Conservation (phyloP, 2,329 filamentous ascomycete genomes). For the Ceratocystiopsis brevicomis region DNA sequence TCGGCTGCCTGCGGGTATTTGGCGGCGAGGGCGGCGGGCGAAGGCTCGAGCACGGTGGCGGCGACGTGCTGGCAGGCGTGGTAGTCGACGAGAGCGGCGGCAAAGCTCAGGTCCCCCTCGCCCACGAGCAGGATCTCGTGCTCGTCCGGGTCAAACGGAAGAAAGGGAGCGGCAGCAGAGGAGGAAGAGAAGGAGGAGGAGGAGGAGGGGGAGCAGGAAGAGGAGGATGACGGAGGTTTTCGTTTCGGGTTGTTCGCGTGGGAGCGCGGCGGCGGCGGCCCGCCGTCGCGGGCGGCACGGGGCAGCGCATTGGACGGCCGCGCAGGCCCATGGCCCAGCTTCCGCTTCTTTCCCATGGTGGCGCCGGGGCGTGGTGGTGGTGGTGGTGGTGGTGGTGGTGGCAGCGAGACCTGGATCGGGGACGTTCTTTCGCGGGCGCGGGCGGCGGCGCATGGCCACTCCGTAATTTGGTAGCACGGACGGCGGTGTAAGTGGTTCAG, state of each 20-base stretch:
- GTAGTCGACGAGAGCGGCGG: conserved; percentile 43
- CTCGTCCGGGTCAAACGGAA: conserved; percentile 48
- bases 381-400: neutral
- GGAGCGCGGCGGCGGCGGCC: neutral
- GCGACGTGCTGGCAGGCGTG: conserved; percentile 49
- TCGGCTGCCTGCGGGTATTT: conserved; percentile 58
- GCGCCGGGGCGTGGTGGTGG: too few relatives aligned
- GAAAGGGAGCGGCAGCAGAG: conserved; percentile 19
- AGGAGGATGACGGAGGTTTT: neutral
- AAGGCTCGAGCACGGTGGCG: conserved; percentile 49
- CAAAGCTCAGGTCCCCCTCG: conserved; percentile 67
- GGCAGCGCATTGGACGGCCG: conserved; percentile 3
- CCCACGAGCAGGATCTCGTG: conserved; percentile 59
- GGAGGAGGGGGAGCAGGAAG: neutral
- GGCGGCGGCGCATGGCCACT: neutral
- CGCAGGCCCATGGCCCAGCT: conserved; percentile 14
- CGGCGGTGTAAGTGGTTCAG: neutral
- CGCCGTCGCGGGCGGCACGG: conserved; percentile 3
- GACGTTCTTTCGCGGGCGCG: neutral
- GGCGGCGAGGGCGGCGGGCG: conserved; percentile 33
- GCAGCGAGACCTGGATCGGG: neutral
- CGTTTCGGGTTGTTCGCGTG: neutral
- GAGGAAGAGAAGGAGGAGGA: conserved; percentile 6
- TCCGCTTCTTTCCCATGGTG: conserved; percentile 24
- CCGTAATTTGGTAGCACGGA: neutral